Percentiles rank a stretch among this genome's conserved stretches.
Evolutionary conservation across 148 eudicot species (phyloP).

Genomic region (Tetragonia tetragonoides): DNA sequence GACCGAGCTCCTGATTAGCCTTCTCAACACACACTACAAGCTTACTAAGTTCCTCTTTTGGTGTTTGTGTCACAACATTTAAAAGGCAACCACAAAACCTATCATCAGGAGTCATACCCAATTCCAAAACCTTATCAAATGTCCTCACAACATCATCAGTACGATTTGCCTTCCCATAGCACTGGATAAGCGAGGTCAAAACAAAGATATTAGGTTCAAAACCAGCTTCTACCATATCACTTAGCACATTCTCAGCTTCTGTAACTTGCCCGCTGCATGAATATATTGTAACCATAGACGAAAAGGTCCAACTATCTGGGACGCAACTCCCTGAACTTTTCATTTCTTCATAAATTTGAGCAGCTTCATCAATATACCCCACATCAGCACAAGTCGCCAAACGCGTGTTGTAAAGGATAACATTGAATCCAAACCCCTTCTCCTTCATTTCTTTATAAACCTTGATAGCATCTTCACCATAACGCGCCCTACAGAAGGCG

Average conservation of each 20-base stretch:
- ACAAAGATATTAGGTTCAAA: conserved; percentile 71
- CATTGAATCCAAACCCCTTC: conserved; percentile 59
- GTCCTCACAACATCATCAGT: conserved; percentile 71
- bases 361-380: conserved; percentile 67
- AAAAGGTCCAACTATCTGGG: conserved; percentile 82
- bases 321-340: conserved; percentile 48
- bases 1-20: conserved; percentile 66
- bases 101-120: conserved; percentile 73
- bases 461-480: conserved; percentile 68
- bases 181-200: conserved; percentile 73
- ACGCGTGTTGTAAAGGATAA: conserved; percentile 63
- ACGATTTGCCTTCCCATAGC: conserved; percentile 82
- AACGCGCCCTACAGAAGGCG: conserved; percentile 70
- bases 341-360: conserved; percentile 67
- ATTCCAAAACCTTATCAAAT: conserved; percentile 50
- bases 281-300: conserved; percentile 67
- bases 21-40: conserved; percentile 52
- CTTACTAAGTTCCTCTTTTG: conserved; percentile 59
- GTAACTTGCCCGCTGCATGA: conserved; percentile 72
- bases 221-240: conserved; percentile 74
- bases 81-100: conserved; percentile 76
- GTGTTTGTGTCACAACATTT: conserved; percentile 71
- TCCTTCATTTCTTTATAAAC: conserved; percentile 71
- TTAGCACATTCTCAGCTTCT: conserved; percentile 58
- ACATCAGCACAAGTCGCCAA: conserved; percentile 83